Evolutionary conservation across 2,329 filamentous ascomycete species (phyloP), one percentile per base, ranked within the genome.

Genomic region (Fusarium staphyleae): DNA sequence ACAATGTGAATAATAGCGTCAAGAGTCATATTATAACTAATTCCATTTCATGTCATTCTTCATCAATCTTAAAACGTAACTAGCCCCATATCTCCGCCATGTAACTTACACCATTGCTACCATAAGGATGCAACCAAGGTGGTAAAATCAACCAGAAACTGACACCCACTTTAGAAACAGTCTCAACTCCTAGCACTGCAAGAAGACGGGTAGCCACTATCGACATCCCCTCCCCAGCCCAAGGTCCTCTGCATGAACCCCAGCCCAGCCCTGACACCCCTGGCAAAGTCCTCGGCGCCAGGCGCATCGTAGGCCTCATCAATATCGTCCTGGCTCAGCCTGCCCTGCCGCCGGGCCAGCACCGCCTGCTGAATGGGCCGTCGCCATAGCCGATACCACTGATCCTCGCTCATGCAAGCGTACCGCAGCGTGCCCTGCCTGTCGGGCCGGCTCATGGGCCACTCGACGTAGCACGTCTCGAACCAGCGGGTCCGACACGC

Each of bases 401-500:
- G 79, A 4, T 81, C 77, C 69, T 85, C 82, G 59, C 74, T 80
- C 60, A 84, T 70, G 47, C 74, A 78, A 42, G 81, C 79, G 63
- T 85, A 89, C 18, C 73, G 69, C 59, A 74, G 80, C 3, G 66
- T 45, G 22, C 74, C 77, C 19, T 69, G 68, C 9, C 66, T 57
- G 16, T 61, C 59, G 9, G 55, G 45, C 0, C 60, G 57, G 52
- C 71, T 72, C 51, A 73, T 49, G 12, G 65, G 63, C 87, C 87
- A 92, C 28, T 86, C 78, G 0, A 82, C 80, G 16, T 78, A 75
- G 3, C 84, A 80, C 3, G 89, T 85, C 58, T 87, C 81, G 74
- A 87, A 92, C 41, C 83, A 78, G 67, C 83, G 85, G 2, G 89
- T 92, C 14, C 81, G 73, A 68, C 90, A 80, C 72, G 84, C 87